Evolutionary conservation across 192 early-diverging fungal species (phyloP), one percentile per base, ranked within the genome.

Genomic region (Radiomyces spectabilis): DNA sequence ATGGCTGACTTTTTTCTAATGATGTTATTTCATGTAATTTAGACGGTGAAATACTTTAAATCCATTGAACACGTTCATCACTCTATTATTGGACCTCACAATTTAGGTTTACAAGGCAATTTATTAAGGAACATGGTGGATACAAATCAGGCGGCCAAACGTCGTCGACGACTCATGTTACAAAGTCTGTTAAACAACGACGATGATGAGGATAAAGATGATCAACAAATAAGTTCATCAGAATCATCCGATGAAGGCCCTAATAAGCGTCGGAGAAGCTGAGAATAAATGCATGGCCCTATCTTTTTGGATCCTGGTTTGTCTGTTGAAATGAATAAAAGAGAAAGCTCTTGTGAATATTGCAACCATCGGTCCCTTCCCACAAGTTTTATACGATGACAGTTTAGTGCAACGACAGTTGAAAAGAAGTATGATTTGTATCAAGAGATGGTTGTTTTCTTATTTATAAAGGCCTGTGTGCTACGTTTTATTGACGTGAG

Each of bases 41-140:
- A 92, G 76, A 92, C 89, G 26, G 89, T 92, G 39, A 82, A 82
- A 71, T 92, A 92, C 68, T 92, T 92, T 61, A 89, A 86, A 71
- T 84, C 81, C 40, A 92, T 92, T 51, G 89, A 92, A 70, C 79
- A 87, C 72, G 89, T 89, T 4, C 86, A 89, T 35, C 71, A 82
- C 51, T 75, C 81, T 49, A 71, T 88, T 65, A 82, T 88, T 63
- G 86, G 86, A 31, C 71, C 75, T 31, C 80, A 88, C 41, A 84
- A 84, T 56, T 71, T 88, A 15, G 84, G 84, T 5, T 70, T 88
- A n/a, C 81, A 85, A 51, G 86, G 86, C 29, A 66, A 66, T 33
- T 33, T 66, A 10, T 29, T 66, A 32, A 31, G 63, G 15, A 59
- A 58, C 21, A 66, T 66, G 63, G 52, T 59, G 6, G 56, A 66